Evolutionary conservation across 495 filamentous ascomycete species (phyloP).

Genomic region (Ramalina intermedia): DNA sequence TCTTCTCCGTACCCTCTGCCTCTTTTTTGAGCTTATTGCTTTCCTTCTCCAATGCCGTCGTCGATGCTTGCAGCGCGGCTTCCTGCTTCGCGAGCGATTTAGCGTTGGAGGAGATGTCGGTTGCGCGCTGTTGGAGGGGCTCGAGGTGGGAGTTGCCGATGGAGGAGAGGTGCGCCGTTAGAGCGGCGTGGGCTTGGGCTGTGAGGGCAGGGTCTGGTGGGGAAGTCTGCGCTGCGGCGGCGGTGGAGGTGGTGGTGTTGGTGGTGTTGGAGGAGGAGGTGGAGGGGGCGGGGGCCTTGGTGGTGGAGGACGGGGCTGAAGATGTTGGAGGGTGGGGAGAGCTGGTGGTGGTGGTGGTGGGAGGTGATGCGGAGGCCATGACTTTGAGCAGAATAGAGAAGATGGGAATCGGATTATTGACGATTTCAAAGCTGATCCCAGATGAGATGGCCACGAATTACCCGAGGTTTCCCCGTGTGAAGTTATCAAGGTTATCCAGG

Average conservation of each 20-base stretch:
- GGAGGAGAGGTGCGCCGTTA: constrained; percentile 64
- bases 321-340: too few relatives aligned
- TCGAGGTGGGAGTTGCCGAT: constrained; percentile 48
- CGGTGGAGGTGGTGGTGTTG: not conserved
- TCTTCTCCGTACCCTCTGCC: constrained; percentile 50
- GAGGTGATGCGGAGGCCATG: too few relatives aligned
- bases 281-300: not conserved
- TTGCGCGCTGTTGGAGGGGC: constrained; percentile 57
- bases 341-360: too few relatives aligned
- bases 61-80: constrained; percentile 47
- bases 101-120: constrained; percentile 54
- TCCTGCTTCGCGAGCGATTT: constrained; percentile 58
- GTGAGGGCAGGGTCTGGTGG: constrained; percentile 24
- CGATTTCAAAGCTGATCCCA: too few relatives aligned
- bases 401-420: too few relatives aligned
- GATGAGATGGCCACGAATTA: too few relatives aligned
- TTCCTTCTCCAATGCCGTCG: constrained; percentile 52
- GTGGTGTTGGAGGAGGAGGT: constrained; percentile 5
- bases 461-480: too few relatives aligned
- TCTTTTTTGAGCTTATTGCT: constrained; percentile 56
- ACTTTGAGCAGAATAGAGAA: too few relatives aligned
- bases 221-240: not conserved
- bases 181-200: constrained; percentile 56
- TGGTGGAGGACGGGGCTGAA: not conserved
- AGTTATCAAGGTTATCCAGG: too few relatives aligned